Base-by-base conservation (phyloP, 495 filamentous ascomycete genomes). In the Neurospora cerealis region DNA sequence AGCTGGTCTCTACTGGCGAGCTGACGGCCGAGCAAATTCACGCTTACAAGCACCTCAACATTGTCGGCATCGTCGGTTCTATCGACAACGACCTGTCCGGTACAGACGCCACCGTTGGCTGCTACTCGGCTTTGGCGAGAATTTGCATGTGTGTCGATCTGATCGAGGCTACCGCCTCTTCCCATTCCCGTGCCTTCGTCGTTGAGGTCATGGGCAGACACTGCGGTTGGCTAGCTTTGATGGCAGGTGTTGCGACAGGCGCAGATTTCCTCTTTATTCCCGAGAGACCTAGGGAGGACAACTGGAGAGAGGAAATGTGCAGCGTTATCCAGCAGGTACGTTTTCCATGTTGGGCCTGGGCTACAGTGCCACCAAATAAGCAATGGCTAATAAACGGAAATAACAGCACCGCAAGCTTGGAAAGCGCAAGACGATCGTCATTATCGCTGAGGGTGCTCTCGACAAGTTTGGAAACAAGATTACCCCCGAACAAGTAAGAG, bases 171-270 rank as follows among this genome's bases (percentile, higher is more conserved):
- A 99, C 96, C 2, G 96, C 96, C 8, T 93, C 90, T 44, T 97
- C 93, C n/a, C 96, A 98, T 83, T 97, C 97, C 72, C 87, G 96
- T 76, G 96, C 96, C 46, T 99, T 99, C 81, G 95, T 99, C 38
- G 91, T 99, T 77, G 96, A 98, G 81, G 96, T 98, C 69, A 99
- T 99, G 96, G 96, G 96, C n/a, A 89, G 96, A 72, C 95, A 98
- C 83, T 99, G 96, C 78, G 96, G 96, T 48, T 99, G 96, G 96
- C 85, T 99, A 70, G 96, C 96, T 60, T 85, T 99, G 66, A 98
- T 98, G 94, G 92, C 96, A 15, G 96, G 94, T 73, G 93, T 98
- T 70, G 94, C 93, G 73, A 97, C 93, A 4, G 96, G 96, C 37
- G 95, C 96, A 6, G 96, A 99, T 82, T 99, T 96, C 83, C 87